Conservation (phyloP, 768 basidiomycete species). For the Leccinum rimulosum region DNA sequence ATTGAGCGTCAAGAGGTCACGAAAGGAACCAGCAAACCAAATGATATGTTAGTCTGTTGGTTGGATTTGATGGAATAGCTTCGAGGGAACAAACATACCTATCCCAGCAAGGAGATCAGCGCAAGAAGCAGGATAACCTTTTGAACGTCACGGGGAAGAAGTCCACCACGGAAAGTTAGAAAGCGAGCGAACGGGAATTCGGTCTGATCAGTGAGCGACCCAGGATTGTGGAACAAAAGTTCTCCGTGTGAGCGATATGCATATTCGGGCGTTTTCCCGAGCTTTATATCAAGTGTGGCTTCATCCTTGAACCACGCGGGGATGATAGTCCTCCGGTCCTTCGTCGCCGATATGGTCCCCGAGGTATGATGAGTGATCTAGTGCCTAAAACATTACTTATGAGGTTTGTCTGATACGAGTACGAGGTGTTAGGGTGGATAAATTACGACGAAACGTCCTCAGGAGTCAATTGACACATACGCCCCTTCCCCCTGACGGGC, state of each 20-base stretch:
- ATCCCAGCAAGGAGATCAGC: background rate
- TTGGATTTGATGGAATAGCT: background rate
- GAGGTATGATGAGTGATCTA: background rate
- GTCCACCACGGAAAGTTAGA: background rate
- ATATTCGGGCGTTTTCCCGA: background rate
- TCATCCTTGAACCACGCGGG: constrained; percentile 15
- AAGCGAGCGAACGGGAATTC: background rate
- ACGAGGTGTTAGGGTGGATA: background rate
- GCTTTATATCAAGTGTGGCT: constrained; percentile 10
- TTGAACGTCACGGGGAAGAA: background rate
- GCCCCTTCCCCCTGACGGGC: background rate
- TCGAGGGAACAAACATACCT: background rate
- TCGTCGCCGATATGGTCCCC: constrained; percentile 1
- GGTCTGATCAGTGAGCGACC: background rate
- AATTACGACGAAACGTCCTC: background rate
- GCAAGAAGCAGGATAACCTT: background rate
- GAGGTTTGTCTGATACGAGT: background rate
- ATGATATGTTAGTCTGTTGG: background rate
- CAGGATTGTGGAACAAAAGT: background rate
- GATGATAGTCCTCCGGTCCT: background rate
- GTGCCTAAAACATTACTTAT: background rate
- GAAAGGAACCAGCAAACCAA: background rate
- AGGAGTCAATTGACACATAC: background rate
- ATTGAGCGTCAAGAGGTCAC: background rate
- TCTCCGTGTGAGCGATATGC: background rate